Evolutionary conservation across 176 grass and related monocot species (phyloP), one percentile per base, ranked within the genome.

Genomic region (Elymus sibiricus): DNA sequence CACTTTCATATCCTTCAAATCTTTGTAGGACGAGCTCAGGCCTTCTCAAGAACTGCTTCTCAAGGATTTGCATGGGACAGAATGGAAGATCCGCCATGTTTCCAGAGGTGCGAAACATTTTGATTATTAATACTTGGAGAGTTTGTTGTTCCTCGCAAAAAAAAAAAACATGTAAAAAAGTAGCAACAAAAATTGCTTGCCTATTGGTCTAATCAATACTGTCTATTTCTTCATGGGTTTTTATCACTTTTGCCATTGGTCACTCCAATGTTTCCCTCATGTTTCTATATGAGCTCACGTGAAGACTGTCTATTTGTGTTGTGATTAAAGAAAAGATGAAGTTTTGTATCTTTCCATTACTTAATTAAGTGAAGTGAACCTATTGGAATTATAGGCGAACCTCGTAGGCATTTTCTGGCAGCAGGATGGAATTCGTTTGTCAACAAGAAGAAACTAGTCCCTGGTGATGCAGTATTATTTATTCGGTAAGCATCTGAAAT

Each of bases 351-450:
- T 34, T 51, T 49, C 28, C 42, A 38, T 34, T 17, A 74, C 29
- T 29, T 29, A 29, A 16, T 60, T n/a, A 73, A 9, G 25, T 2
- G 37, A 31, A 72, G 35, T 84, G 75, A 29, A 29, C 8, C 19
- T 83, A 37, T 47, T 44, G 55, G 37, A 74, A 49, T 92, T 85
- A 75, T 86, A 98, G 96, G 96, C 66, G 93, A 98, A 87, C 96
- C 96, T 24, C 96, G 96, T 39, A 93, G 96, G 76, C 96, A 98
- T 92, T 93, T 98, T 92, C 81, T 98, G 69, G 95, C 96, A 11
- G 94, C 93, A 42, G 96, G 96, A 73, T 98, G 96, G 96, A 98
- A 90, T 90, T 92, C 96, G 13, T 98, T 98, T 88, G 87, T 98
- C 63, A 92, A 94, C 63, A 98, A 87, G 84, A 98, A 95, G 79